These are phyloP conservation scores for Verticillium alfalfae DNA, from an alignment of 2,329 filamentous ascomycete genomes.

Conservation along the genomic window DNA sequence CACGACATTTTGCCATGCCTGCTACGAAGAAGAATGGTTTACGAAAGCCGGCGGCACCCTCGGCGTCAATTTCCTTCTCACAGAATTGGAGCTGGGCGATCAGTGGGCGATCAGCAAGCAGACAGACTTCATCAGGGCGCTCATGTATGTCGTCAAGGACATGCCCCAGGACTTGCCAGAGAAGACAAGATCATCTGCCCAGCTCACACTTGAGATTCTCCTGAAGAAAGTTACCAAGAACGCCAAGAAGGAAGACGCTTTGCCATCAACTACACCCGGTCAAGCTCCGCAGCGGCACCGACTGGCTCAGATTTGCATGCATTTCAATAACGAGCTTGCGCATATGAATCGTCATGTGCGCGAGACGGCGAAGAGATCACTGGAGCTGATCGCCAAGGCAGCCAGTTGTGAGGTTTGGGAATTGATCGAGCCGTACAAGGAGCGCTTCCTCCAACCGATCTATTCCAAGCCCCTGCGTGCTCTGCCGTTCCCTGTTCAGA, in stretches of 20 bases:
- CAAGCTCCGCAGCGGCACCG: constrained; percentile 47
- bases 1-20: constrained; percentile 85
- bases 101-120: constrained; percentile 78
- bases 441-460: constrained; percentile 82
- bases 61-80: constrained; percentile 84
- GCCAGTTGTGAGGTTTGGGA: constrained; percentile 78
- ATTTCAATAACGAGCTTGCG: constrained; percentile 81
- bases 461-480: constrained; percentile 93
- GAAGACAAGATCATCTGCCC: constrained; percentile 76
- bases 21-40: constrained; percentile 98
- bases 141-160: constrained; percentile 97
- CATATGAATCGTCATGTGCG: constrained; percentile 97
- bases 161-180: constrained; percentile 93
- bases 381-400: constrained; percentile 76
- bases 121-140: constrained; percentile 80
- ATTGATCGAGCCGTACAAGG: constrained; percentile 82
- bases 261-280: constrained; percentile 17
- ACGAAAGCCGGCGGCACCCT: constrained; percentile 89
- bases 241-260: constrained; percentile 72
- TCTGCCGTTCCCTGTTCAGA: constrained; percentile 89
- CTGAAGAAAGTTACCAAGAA: constrained; percentile 73
- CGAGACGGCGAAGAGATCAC: constrained; percentile 74
- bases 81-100: constrained; percentile 78
- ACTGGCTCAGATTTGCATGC: constrained; percentile 71
- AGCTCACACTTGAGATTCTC: constrained; percentile 75